Evolutionary conservation across 768 basidiomycete species (phyloP), one percentile per base, ranked within the genome.

Genomic region (Leucocoprinus birnbaumii): DNA sequence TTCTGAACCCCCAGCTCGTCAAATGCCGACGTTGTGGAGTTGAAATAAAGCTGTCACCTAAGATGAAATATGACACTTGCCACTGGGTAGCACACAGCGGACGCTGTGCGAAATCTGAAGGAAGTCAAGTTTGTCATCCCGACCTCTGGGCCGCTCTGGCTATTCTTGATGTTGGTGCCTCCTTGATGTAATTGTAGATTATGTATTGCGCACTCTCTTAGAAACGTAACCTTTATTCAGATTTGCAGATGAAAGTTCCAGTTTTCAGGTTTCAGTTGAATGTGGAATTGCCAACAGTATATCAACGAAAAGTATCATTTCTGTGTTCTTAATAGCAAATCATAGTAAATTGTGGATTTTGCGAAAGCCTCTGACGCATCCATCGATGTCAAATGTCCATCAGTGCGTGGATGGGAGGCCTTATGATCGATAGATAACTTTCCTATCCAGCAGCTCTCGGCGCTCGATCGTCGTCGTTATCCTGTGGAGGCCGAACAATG

Each of bases 61-160:
- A 87, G 68, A 85, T 83, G 66, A 73, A 73, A 19, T 89, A 78
- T 60, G 87, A 89, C 61, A 75, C 77, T 26, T 80, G 79, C 61
- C 86, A 89, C 66, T 89, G 87, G 87, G 65, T 70, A 43, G 84
- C 79, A 59, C 87, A 89, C 62, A 75, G 81, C 27, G 73, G 73
- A 38, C 75, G 85, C 26, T 89, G 87, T 65, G 9, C 27, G 27
- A 41, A 27, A 44, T 42, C 42, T 18, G 9, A 34, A 9, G 9
- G 10, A 11, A 3, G 24, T 14, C 41, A 22, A 3, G 35, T 24
- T 44, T 34, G 10, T 3, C 13, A 27, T 22, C n/a, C n/a, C 45
- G 14, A 27, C 24, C 45, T 3, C 25, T 13, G 24, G 14, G 13
- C 24, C 24, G 25, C 8, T 11, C 10, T 8, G 24, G 3, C 45